A percentile compares a stretch with the other conserved stretches of the same genome.
phyloP scores from a whole-genome alignment of 2,329 filamentous ascomycete species.

The Ophiostoma populinum region DNA sequence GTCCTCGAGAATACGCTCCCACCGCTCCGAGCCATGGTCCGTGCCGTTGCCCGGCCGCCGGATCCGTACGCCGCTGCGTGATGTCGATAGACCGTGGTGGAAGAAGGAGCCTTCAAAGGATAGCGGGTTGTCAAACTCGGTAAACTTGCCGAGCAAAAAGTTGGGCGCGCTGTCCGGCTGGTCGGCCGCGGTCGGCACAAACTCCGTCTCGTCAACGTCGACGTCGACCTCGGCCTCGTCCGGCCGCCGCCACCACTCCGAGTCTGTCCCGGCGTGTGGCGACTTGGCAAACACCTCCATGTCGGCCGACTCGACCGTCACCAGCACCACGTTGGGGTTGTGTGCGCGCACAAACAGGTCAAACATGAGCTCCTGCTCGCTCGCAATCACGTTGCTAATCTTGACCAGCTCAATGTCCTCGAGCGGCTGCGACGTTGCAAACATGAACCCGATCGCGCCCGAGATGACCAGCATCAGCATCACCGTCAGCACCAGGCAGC shows the following conservation, averaged over 20 bases:
- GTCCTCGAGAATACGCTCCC: conserved; percentile 80
- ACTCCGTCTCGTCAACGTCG: conserved; percentile 15
- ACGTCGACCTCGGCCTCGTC: neutral
- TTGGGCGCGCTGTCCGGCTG: conserved; percentile 55
- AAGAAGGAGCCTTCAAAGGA: conserved; percentile 84
- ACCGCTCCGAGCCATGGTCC: conserved; percentile 66
- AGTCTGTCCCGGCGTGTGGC: conserved; percentile 60
- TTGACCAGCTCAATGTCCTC: conserved; percentile 60
- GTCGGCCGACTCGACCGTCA: conserved; percentile 73
- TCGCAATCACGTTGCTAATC: conserved; percentile 80
- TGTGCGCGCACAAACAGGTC: conserved; percentile 75
- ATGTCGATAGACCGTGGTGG: conserved; percentile 51
- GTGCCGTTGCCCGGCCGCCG: conserved; percentile 76
- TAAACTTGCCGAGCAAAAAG: conserved; percentile 81
- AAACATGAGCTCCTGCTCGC: conserved; percentile 87
- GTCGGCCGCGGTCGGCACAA: conserved; percentile 30
- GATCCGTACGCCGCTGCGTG: conserved; percentile 70
- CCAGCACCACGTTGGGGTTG: conserved; percentile 84
- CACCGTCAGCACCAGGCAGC: conserved; percentile 68
- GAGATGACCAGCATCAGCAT: conserved; percentile 68
- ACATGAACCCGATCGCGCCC: conserved; percentile 75
- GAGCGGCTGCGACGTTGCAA: conserved; percentile 80
- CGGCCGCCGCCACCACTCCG: conserved; percentile 38
- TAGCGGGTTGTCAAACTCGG: conserved; percentile 71
- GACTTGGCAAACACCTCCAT: conserved; percentile 91